Base-by-base conservation (phyloP, 179 eudicot species). In the Spinacia oleracea region DNA sequence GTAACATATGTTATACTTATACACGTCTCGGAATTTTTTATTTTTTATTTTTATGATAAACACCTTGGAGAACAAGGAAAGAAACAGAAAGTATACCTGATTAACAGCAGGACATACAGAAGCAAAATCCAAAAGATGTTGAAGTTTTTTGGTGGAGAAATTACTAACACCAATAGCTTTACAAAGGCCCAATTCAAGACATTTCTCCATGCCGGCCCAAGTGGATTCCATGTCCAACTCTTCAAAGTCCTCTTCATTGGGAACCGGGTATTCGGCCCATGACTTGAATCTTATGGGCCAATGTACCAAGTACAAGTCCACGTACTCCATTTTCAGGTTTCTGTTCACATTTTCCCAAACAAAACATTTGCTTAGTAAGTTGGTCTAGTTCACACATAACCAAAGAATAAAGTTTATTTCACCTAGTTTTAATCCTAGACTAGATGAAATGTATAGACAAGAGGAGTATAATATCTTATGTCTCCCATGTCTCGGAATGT, bases 271-370 rank as follows among this genome's bases (percentile, higher is more conserved):
- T 16, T 4, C 65, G 4, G 81, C 90, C 89, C 91, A 84, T 69
- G 88, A 80, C 77, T 87, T 89, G 80, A 90, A 78, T 32, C 79
- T 82, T 64, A 87, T 85, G 5, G 93, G 93, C 93, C 93, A 90
- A 71, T 90, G 93, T 77, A 90, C 89, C 84, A 90, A 59, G 77
- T 84, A 90, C 86, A 90, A 73, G 88, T 90, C 92, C 78, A 89
- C 74, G 35, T 90, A 90, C 59, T 90, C 92, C 92, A 90, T 62
- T 23, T 84, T 83, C 34, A 87, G 68, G 14, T 77, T 89, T 89
- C 93, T 90, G 83, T 56, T 25, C 42, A 78, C 31, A 55, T 21
- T 23, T 38, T 21, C 25, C 73, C 58, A 56, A 68, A 32, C 62
- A 62, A 42, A 38, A 55, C 40, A 34, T 48, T 16, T 46, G 27